Evolutionary conservation across 352 stramenopile species (phyloP).

Genomic region (Globisporangium uncinulatum): DNA sequence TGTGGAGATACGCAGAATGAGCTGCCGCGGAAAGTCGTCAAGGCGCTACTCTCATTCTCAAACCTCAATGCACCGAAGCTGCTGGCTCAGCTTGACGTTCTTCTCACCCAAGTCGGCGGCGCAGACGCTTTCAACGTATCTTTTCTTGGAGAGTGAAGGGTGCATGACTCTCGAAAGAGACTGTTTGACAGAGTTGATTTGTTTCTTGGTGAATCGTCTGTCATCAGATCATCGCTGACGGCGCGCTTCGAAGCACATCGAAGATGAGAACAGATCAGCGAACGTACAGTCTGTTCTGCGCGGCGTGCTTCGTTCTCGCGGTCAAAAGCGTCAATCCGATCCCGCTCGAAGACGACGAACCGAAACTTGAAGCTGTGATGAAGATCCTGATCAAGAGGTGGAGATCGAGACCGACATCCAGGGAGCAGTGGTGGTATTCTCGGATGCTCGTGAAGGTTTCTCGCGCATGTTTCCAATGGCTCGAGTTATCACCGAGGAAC

Average conservation of each 20-base stretch:
- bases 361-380: conserved; percentile 2
- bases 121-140: neutral
- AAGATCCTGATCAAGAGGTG: conserved; percentile 5
- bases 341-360: neutral
- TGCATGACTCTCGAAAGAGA: conserved; percentile 4
- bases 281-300: conserved; percentile 34
- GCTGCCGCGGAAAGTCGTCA: conserved; percentile 17
- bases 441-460: conserved; percentile 16
- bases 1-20: neutral
- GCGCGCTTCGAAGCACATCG: conserved; percentile 18
- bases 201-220: neutral
- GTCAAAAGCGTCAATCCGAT: conserved; percentile 1
- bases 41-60: conserved; percentile 26
- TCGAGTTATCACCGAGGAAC: neutral
- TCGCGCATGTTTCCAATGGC: conserved; percentile 10
- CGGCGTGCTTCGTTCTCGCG: conserved; percentile 37
- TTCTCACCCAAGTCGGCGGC: conserved; percentile 28
- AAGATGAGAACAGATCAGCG: conserved; percentile 8
- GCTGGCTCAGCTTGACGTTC: conserved; percentile 26
- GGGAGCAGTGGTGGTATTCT: conserved; percentile 6
- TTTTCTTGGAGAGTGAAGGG: conserved; percentile 27
- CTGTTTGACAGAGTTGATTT: neutral
- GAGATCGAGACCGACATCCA: neutral
- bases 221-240: conserved; percentile 16
- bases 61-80: conserved; percentile 18